Evolutionary conservation across 208 protist genomes (phyloP), one percentile per base, ranked within the genome.

Genomic region (Acanthamoeba quina): DNA sequence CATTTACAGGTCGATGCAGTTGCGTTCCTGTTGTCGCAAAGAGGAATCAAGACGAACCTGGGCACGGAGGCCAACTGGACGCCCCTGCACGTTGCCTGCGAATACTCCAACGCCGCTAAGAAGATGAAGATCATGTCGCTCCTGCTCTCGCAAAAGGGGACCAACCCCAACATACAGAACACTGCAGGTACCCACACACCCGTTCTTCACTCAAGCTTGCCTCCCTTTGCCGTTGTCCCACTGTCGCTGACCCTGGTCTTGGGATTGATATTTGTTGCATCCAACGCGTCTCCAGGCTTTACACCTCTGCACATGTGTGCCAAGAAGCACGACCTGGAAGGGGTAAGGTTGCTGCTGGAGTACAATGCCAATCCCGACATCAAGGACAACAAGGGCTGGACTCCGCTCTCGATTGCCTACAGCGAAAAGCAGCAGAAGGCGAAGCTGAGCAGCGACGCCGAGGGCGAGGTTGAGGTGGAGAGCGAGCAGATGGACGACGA

Each of bases 141-240:
- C 15, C 80, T 89, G 3, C 80, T 89, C 29, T 47, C 80, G 17
- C 80, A 66, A 7, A 89, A 89, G 80, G 80, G 80, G 17, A 89
- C 80, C 80, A 89, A 89, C 21, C 49, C 80, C n/a, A 89, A 89
- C 52, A 89, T 89, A 9, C 80, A 89, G 37, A 89, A 89, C 80
- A 89, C 31, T 17, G 56, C 31, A 56, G 80, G 80, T 89, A 37
- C 64, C 34, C 64, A 34, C 64, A 29, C 34, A 26, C 5, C 29
- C 34, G 9, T 37, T n/a, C 34, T 37, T 37, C 64, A 6, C 17
- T 26, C 15, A 3, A 29, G 21, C 70, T 9, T 26, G 31, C 9
- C 37, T 5, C 41, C 3, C 41, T 47, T 76, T 17, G 37, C 24
- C 68, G 15, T 76, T 5, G 3, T 76, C 15, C 13, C 19, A 0